Percentiles rank a stretch among this genome's conserved stretches.
Conservation (phyloP, 257 asterid species). For the Fraxinus quadrangulata region DNA sequence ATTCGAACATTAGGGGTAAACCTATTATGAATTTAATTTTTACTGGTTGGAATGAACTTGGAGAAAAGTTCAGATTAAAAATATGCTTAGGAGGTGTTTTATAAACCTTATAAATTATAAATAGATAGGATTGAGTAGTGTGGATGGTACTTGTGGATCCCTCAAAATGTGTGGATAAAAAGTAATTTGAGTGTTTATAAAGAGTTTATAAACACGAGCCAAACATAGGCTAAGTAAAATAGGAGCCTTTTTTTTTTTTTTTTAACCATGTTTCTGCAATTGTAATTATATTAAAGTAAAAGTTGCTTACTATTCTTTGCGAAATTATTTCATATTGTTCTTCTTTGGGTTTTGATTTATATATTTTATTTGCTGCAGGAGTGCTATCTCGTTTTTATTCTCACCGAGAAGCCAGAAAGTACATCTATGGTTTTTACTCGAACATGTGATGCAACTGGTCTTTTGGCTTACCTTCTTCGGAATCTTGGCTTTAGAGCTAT, state of each 20-base stretch:
- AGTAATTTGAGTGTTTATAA: no score
- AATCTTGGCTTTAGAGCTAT: conserved; percentile 82
- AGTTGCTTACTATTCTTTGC: neutral
- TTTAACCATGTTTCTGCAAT: neutral
- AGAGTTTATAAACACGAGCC: no score
- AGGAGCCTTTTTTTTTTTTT: neutral
- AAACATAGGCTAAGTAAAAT: neutral
- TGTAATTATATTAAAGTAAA: neutral
- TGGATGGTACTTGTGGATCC: no score
- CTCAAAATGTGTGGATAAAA: no score
- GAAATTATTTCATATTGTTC: neutral
- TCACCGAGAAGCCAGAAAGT: conserved; percentile 69
- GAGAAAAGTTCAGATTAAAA: neutral
- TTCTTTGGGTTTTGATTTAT: conserved; percentile 14
- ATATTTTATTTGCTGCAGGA: conserved; percentile 45
- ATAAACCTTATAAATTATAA: no score
- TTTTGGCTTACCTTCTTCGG: conserved; percentile 72
- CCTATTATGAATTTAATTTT: neutral
- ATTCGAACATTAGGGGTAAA: neutral
- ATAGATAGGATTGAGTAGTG: no score
- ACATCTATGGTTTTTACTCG: conserved; percentile 93
- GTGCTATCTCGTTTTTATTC: conserved; percentile 81
- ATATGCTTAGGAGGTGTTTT: no score
- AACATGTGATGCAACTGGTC: conserved; percentile 79
- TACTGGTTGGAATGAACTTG: neutral